These are phyloP conservation scores for Apophysomyces ossiformis DNA, from an alignment of 371 early-diverging fungal genomes.

Conservation along the genomic window DNA sequence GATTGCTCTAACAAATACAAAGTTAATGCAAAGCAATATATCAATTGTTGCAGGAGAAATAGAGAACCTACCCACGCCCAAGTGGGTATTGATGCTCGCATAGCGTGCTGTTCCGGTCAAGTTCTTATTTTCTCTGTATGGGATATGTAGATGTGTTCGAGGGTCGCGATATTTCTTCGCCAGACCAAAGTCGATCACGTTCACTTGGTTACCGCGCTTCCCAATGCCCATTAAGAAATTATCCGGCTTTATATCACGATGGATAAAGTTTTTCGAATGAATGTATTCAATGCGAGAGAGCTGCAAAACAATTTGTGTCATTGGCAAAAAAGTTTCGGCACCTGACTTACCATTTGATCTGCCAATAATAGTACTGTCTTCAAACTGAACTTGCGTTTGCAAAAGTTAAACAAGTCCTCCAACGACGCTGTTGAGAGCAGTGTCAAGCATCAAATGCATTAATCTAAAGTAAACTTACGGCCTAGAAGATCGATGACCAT, in stretches of 20 bases:
- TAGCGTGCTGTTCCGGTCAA: slow-evolving; percentile 99
- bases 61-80: slow-evolving; percentile 84
- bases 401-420: slow-evolving; percentile 99
- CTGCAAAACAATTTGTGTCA: slow-evolving; percentile 45
- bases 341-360: slow-evolving; percentile 90
- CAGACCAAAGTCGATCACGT: slow-evolving; percentile 99
- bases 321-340: not conserved
- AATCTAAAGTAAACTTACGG: slow-evolving; percentile 45
- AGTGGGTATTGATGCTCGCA: slow-evolving; percentile 98
- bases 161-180: slow-evolving; percentile 99
- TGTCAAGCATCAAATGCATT: not conserved
- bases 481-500: slow-evolving; percentile 99
- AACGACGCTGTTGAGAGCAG: slow-evolving; percentile 62
- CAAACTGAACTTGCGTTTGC: slow-evolving; percentile 96
- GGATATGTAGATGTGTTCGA: slow-evolving; percentile 96
- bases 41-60: not conserved
- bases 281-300: slow-evolving; percentile 96
- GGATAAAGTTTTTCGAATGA: slow-evolving; percentile 86
- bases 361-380: slow-evolving; percentile 98
- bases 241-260: slow-evolving; percentile 95
- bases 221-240: slow-evolving; percentile 99
- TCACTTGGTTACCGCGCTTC: slow-evolving; percentile 94
- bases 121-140: slow-evolving; percentile 97
- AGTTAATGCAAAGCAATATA: not conserved
- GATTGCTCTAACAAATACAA: slow-evolving; percentile 83